phyloP scores from a whole-genome alignment of 495 filamentous ascomycete species.

The Trichoderma gamsii region DNA sequence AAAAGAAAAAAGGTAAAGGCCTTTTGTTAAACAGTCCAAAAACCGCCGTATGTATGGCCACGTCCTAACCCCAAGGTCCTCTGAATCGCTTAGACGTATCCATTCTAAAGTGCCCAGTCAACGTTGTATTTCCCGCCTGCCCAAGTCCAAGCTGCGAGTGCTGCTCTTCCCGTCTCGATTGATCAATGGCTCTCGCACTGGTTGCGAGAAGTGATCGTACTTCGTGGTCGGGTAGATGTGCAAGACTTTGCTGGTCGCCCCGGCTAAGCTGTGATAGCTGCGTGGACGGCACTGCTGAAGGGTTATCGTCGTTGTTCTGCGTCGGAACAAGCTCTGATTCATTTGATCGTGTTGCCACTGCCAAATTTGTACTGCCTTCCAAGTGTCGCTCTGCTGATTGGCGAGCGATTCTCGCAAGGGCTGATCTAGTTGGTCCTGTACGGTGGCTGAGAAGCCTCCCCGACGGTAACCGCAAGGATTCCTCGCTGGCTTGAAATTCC shows the following conservation, averaged over 20 bases:
- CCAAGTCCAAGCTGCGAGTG: not conserved
- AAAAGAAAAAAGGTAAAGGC: no score
- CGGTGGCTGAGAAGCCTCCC: conserved; percentile 28
- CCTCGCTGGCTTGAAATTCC: not conserved
- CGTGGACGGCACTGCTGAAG: not conserved
- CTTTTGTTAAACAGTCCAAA: no score
- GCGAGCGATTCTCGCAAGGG: not conserved
- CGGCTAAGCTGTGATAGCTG: not conserved
- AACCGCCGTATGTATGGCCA: no score
- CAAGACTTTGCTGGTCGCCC: not conserved
- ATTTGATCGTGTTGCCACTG: not conserved
- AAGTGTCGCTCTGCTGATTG: not conserved
- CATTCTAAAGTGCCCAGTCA: not conserved
- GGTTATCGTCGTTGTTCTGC: not conserved
- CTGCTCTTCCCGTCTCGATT: not conserved
- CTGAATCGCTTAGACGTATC: conserved; percentile 1
- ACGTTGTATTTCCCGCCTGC: not conserved
- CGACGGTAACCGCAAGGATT: conserved; percentile 24
- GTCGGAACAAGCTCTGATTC: not conserved
- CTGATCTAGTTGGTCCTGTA: not conserved
- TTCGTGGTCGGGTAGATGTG: not conserved
- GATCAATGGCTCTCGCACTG: not conserved
- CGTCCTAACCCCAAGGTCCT: not conserved
- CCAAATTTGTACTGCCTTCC: not conserved
- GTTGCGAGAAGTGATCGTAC: not conserved